Base-by-base conservation (phyloP, 345 rosid species). In the Leavenworthia alabamica region DNA sequence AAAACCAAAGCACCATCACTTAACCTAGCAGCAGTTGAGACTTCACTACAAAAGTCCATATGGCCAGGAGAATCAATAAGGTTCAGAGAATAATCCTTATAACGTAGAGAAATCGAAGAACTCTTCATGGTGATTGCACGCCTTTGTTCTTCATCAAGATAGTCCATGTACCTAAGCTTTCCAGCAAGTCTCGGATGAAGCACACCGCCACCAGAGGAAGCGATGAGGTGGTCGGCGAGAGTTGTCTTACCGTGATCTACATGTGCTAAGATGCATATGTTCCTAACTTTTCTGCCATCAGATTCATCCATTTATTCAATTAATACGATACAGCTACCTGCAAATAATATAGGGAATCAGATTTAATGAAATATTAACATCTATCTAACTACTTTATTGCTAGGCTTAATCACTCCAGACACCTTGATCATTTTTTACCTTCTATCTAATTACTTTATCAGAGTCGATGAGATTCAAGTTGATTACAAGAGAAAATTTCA, bases 81-180 rank as follows among this genome's bases (percentile, higher is more conserved):
- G 65, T 89, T 93, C 4, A 93, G 46, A 8, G 85, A 75, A 47
- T 81, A 75, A 11, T 79, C 88, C 6, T 77, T 79, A 31, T 75
- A 89, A 0, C 46, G 64, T 28, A 93, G 88, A 67, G 80, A 78
- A 32, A 89, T 86, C 0, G 98, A 89, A 19, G 95, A 92, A 73
- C 99, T 93, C 80, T 89, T 93, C 99, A 89, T 93, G 0, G 97
- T 93, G 14, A 92, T 92, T 0, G 98, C 97, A n/a, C 97, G 83
- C 76, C 95, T 74, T 56, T 89, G 97, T 65, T 93, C 97, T 78
- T 93, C 99, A 41, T 89, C 97, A 1, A 93, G 85, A 72, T 73
- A 93, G 75, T 89, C 97, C 99, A 93, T 85, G 47, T 64, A 85
- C 78, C 94, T 78, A 52, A 85, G 81, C 70, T 79, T 89, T 10